A percentile compares a stretch with the other conserved stretches of the same genome.
Evolutionary conservation across 495 filamentous ascomycete genomes (phyloP).

Genomic region (Xylaria castorea): DNA sequence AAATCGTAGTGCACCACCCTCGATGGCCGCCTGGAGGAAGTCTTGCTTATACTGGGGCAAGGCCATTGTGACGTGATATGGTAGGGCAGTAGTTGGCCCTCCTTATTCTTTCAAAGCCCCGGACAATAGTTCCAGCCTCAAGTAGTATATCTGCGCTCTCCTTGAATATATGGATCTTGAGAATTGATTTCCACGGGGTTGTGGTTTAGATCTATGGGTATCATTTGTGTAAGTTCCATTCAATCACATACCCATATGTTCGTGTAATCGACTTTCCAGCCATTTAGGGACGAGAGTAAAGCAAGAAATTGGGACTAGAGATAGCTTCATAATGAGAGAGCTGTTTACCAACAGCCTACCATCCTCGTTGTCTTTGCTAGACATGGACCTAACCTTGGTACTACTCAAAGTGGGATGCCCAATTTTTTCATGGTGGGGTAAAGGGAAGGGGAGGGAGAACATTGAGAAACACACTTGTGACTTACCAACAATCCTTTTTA

Average conservation of each 20-base stretch:
- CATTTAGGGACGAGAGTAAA: not conserved
- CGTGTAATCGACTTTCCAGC: not conserved
- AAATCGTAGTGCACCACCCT: conserved; percentile 81
- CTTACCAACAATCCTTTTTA: conserved; percentile 5
- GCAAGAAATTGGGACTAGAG: not conserved
- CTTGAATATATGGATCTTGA: not conserved
- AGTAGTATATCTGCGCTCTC: not conserved
- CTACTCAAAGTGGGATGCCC: conserved; percentile 21
- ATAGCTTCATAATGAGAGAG: not conserved
- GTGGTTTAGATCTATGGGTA: not conserved
- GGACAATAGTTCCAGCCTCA: not conserved
- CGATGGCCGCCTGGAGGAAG: conserved; percentile 75
- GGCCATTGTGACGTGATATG: conserved; percentile 48
- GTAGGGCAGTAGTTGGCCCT: not conserved
- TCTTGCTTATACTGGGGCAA: conserved; percentile 63
- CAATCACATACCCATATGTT: not conserved
- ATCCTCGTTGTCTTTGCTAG: not conserved
- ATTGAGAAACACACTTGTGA: not conserved
- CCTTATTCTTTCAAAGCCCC: not conserved
- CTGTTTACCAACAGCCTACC: not conserved
- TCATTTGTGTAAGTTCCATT: not conserved
- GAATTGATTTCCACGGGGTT: not conserved
- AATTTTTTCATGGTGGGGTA: conserved; percentile 24
- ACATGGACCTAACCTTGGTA: conserved; percentile 8
- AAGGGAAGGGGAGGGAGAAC: not conserved